phyloP scores from a whole-genome alignment of 495 filamentous ascomycete species.

The Podospora pseudoanserina region DNA sequence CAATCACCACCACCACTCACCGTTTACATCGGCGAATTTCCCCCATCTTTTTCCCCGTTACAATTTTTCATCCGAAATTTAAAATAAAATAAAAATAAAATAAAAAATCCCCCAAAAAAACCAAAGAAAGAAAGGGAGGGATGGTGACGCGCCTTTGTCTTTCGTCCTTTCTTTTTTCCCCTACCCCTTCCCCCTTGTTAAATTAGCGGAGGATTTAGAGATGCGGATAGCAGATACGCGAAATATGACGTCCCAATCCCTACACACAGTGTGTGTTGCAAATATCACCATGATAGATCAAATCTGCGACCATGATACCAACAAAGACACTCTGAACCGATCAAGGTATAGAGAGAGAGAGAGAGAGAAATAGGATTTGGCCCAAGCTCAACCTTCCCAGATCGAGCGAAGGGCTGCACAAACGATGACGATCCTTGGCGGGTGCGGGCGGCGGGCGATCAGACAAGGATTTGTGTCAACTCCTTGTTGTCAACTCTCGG shows the following conservation, averaged over 20 bases:
- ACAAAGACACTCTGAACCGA: too few species aligned
- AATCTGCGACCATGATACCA: too few species aligned
- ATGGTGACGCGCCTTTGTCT: neutral
- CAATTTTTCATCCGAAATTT: neutral
- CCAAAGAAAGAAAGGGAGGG: conserved; percentile 3
- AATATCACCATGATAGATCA: too few species aligned
- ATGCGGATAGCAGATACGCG: neutral
- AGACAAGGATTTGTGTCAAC: conserved; percentile 5
- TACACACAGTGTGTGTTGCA: too few species aligned
- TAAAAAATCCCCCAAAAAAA: neutral
- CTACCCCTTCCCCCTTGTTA: neutral
- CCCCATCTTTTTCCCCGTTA: too few species aligned
- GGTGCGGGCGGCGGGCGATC: neutral
- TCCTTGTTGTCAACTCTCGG: neutral
- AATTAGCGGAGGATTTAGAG: neutral
- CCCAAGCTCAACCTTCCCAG: conserved; percentile 2
- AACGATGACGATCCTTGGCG: neutral
- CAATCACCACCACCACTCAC: too few species aligned
- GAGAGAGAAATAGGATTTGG: conserved; percentile 1
- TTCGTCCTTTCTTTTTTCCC: neutral
- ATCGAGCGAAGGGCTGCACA: neutral
- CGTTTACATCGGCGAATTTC: too few species aligned
- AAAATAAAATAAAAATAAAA: neutral
- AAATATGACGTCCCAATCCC: neutral
- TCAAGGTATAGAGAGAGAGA: neutral